Conservation (phyloP, 345 rosid genomes). For the Melastoma malabathricum region DNA sequence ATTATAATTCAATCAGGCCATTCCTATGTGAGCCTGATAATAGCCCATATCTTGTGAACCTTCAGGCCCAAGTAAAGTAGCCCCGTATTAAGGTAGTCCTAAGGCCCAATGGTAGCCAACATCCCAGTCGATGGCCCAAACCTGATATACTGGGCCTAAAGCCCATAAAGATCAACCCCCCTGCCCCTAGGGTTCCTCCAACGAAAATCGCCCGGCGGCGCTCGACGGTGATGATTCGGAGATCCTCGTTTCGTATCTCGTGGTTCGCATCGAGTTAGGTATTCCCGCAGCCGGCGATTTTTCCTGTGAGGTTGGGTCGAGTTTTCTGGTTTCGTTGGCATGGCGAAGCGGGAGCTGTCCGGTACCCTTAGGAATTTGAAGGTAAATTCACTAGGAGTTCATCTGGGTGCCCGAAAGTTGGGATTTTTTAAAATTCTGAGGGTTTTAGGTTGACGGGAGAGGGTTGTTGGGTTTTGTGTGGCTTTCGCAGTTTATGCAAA, state of each 20-base stretch:
- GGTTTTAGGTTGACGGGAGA: neutral
- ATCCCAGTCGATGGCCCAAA: no score
- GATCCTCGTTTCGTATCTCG: neutral
- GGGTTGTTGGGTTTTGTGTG: neutral
- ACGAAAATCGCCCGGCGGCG: neutral
- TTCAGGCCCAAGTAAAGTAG: no score
- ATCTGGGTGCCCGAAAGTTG: neutral
- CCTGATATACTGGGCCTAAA: no score
- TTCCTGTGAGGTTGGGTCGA: no score
- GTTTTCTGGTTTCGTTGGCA: slow-evolving; percentile 5
- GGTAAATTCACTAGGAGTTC: slow-evolving; percentile 24
- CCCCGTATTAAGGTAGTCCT: no score
- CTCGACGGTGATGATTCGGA: neutral
- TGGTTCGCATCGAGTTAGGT: neutral
- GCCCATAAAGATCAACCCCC: no score
- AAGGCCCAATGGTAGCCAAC: no score
- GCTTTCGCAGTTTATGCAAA: slow-evolving; percentile 66
- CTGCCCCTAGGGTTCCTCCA: neutral
- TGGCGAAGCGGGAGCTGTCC: slow-evolving; percentile 86
- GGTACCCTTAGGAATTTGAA: slow-evolving; percentile 72
- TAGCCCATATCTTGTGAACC: no score
- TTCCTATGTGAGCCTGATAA: no score
- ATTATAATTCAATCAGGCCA: no score
- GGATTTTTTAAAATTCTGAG: neutral
- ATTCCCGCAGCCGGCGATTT: neutral